These are phyloP conservation scores for Yamadazyma membranifaciens DNA, from an alignment of 1,139 yeast genomes.

Conservation along the genomic window DNA sequence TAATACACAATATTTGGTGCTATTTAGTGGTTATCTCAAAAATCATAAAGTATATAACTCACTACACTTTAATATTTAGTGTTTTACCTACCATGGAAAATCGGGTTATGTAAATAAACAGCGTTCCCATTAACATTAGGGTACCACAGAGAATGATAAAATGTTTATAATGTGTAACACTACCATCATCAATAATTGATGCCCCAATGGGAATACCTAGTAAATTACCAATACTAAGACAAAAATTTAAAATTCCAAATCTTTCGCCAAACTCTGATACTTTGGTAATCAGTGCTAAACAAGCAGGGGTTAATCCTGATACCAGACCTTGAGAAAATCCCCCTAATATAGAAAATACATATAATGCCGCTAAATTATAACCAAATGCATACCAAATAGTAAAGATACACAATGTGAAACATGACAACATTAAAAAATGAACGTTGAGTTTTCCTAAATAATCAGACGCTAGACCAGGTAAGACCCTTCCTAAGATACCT, in stretches of 20 bases:
- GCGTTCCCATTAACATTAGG: slow-evolving; percentile 20
- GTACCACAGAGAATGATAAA: slow-evolving; percentile 24
- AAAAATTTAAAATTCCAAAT: slow-evolving; percentile 34
- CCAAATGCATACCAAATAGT: slow-evolving; percentile 59
- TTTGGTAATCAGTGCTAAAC: slow-evolving; percentile 33
- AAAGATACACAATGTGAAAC: slow-evolving; percentile 40
- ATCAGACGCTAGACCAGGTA: slow-evolving; percentile 58
- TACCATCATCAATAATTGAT: slow-evolving; percentile 41
- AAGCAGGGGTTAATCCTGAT: slow-evolving; percentile 34
- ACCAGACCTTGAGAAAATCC: slow-evolving; percentile 47
- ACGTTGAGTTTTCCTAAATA: slow-evolving; percentile 58
- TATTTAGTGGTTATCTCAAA: no score
- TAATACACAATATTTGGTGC: no score
- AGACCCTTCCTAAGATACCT: slow-evolving; percentile 57
- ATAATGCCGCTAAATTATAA: slow-evolving; percentile 31
- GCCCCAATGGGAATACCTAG: slow-evolving; percentile 52
- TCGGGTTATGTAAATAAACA: slow-evolving; percentile 22
- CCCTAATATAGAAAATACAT: slow-evolving; percentile 47
- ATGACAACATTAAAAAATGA: slow-evolving; percentile 38
- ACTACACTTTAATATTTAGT: slow-evolving; percentile 19
- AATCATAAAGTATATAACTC: no score
- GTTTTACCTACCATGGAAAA: slow-evolving; percentile 21
- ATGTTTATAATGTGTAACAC: slow-evolving; percentile 19
- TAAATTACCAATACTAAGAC: slow-evolving; percentile 36
- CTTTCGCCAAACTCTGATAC: slow-evolving; percentile 33